Base-by-base conservation (phyloP, 192 early-diverging fungal genomes). In the Coemansia sp. region DNA sequence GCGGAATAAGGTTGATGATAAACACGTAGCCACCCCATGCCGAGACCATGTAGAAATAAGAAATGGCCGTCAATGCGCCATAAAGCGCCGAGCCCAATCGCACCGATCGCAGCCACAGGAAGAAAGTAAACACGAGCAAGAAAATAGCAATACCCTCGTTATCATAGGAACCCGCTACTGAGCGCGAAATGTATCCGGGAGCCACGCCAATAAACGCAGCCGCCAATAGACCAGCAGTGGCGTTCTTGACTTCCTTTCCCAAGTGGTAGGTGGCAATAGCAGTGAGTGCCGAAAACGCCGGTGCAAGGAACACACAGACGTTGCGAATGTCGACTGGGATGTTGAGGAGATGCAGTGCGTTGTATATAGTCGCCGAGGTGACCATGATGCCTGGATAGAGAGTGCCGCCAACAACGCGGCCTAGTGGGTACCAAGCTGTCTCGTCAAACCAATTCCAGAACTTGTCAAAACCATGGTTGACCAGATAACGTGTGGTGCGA, bases 361-460 rank as follows among this genome's bases (percentile, higher is more conserved):
- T 96, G 85, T 98, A 93, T 67, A 99, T 96, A 11, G 93, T 70
- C 28, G 95, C 96, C 4, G 96, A 92, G 17, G 98, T 99, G 43
- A 98, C 91, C 96, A 99, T 99, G 77, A 99, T 90, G 37, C 98
- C 98, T 9, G 98, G 98, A 84, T 98, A 99, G n/a, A 99, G 90
- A 1, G 98, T 99, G 37, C 97, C 97, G 28, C 98, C 98, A 9
- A 99, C 98, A 23, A 98, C 98, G 70, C 98, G 94, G 61, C 98
- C 96, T 43, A 98, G 88, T 7, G 96, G 96, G 74, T 98, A 99
- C 98, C 98, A 99, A 6, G 96, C 95, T 16, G 94, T 88, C 80
- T 96, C 93, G 73, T 99, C 98, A 72, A 98, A 99, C 98, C 98
- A 99, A 85, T 98, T 99, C 90, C 95, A 95, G 75, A 99, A 99